phyloP scores from a whole-genome alignment of 345 rosid genomes.

The Streptanthus diversifolius region DNA sequence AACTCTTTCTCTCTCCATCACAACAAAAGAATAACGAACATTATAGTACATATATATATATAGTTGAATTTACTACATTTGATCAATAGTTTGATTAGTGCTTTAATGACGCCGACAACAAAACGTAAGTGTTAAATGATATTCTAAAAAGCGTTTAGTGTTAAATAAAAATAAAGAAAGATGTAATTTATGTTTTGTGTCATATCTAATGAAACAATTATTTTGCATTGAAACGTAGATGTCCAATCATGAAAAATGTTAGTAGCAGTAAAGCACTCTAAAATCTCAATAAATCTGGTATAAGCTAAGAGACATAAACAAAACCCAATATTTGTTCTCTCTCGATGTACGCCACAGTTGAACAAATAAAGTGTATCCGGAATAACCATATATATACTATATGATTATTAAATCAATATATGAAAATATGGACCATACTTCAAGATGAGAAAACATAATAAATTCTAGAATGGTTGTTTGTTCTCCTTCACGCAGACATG shows the following conservation, averaged over 20 bases:
- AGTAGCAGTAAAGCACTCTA: background rate
- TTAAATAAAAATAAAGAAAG: background rate
- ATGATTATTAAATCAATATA: background rate
- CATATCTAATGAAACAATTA: background rate
- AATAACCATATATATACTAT: background rate
- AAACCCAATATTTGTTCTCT: background rate
- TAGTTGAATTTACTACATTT: background rate
- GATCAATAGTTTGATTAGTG: background rate
- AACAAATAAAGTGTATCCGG: background rate
- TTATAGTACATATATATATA: background rate
- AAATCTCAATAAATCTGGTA: background rate
- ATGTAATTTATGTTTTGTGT: background rate
- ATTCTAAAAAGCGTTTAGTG: background rate
- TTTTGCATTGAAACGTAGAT: background rate
- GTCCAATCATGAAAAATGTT: background rate
- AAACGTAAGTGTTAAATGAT: background rate
- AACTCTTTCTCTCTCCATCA: background rate
- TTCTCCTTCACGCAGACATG: slow-evolving; percentile 28
- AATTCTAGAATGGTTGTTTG: slow-evolving; percentile 12
- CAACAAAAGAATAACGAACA: background rate
- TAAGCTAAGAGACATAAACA: background rate
- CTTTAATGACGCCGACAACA: background rate
- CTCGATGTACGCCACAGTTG: background rate
- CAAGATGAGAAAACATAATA: slow-evolving; percentile 22
- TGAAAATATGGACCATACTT: slow-evolving; percentile 2